Percentiles rank a stretch among this genome's conserved stretches.
phyloP scores from a whole-genome alignment of 495 filamentous ascomycete genomes.

The Oidiodendron maius region DNA sequence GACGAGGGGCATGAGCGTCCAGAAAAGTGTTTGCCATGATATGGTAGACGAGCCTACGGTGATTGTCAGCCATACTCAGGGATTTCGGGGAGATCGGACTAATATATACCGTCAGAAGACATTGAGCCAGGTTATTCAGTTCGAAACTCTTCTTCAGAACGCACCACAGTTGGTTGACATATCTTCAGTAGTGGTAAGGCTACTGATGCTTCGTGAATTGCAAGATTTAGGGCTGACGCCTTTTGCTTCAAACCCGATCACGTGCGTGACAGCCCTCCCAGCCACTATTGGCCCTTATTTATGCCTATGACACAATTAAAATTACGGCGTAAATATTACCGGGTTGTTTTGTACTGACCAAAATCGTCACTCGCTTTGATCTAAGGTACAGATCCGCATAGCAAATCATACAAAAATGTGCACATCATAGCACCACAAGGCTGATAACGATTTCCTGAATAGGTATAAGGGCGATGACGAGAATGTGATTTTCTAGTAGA shows the following conservation, averaged over 20 bases:
- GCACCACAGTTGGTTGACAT: constrained; percentile 2
- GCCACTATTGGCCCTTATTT: too few species aligned
- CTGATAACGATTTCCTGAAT: background rate
- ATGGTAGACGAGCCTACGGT: background rate
- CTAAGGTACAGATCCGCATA: too few species aligned
- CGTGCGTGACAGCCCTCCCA: too few species aligned
- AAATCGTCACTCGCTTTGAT: too few species aligned
- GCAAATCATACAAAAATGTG: background rate
- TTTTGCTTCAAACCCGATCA: constrained; percentile 2
- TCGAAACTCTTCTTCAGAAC: constrained; percentile 1
- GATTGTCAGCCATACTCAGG: background rate
- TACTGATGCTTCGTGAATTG: constrained; percentile 3
- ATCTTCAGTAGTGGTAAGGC: constrained; percentile 1
- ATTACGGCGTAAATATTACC: too few species aligned
- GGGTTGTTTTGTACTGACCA: too few species aligned
- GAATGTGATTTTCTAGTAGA: too few species aligned
- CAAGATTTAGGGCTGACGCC: background rate
- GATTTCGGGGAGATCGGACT: background rate
- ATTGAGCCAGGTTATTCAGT: background rate
- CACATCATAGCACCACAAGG: too few species aligned
- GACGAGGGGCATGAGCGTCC: constrained; percentile 1
- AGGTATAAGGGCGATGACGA: background rate
- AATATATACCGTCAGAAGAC: background rate
- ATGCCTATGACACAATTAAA: too few species aligned
- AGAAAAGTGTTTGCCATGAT: constrained; percentile 5